Conservation (phyloP, 768 basidiomycete species). For the Cantharellus anzutake region DNA sequence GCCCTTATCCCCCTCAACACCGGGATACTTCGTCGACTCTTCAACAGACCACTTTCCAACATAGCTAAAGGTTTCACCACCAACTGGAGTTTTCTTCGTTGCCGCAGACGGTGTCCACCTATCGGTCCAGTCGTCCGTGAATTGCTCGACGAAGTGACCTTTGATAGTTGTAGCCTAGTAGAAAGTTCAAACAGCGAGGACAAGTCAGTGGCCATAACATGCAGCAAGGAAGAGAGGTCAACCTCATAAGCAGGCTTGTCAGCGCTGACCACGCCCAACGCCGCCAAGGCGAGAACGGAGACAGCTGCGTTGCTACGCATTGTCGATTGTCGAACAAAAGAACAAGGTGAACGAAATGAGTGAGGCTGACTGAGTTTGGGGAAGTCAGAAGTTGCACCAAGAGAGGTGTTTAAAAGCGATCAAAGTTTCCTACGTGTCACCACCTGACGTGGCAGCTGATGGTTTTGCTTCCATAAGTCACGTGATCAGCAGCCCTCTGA, state of each 20-base stretch:
- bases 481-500: too few relatives aligned
- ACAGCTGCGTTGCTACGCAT: not conserved
- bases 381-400: not conserved
- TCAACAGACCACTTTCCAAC: constrained; percentile 97
- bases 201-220: not conserved
- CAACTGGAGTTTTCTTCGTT: constrained; percentile 92
- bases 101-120: constrained; percentile 96
- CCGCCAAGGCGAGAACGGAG: not conserved
- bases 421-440: too few relatives aligned
- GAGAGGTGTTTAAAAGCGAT: not conserved
- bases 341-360: not conserved
- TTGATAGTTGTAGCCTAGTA: constrained; percentile 53
- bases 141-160: constrained; percentile 91
- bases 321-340: not conserved
- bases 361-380: not conserved
- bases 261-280: not conserved
- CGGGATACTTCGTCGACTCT: constrained; percentile 47
- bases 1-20: constrained; percentile 73
- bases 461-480: too few relatives aligned
- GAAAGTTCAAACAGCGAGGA: not conserved
- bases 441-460: not conserved
- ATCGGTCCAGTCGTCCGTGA: constrained; percentile 73
- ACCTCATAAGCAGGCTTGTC: not conserved
- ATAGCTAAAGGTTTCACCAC: constrained; percentile 91
- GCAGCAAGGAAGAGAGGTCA: not conserved